Evolutionary conservation across 495 filamentous ascomycete genomes (phyloP).

Genomic region (Talaromyces proteolyticus): DNA sequence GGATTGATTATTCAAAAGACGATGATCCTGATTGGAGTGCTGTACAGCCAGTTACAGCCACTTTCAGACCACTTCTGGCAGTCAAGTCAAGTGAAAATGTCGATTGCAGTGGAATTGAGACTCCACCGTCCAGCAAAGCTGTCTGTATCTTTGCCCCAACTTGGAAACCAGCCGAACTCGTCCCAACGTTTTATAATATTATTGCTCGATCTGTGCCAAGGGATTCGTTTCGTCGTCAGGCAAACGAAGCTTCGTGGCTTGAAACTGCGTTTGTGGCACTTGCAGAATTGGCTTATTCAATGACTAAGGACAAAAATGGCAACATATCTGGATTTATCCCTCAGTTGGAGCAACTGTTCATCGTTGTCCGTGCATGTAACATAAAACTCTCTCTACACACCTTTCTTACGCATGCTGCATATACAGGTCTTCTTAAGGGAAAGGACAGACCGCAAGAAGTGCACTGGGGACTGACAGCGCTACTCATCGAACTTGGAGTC

Average conservation of each 20-base stretch:
- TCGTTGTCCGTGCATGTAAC: conserved; percentile 32
- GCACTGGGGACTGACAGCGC: conserved; percentile 57
- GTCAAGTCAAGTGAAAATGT: conserved; percentile 5
- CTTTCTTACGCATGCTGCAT: conserved; percentile 34
- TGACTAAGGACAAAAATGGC: conserved; percentile 22
- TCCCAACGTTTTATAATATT: conserved; percentile 48
- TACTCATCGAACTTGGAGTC: conserved; percentile 58
- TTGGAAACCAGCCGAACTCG: conserved; percentile 25
- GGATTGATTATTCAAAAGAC: conserved; percentile 38
- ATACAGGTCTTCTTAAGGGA: conserved; percentile 32
- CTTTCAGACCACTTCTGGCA: conserved; percentile 31
- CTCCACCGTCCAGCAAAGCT: neutral
- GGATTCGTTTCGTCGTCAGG: conserved; percentile 47
- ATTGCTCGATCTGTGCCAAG: conserved; percentile 48
- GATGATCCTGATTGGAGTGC: conserved; percentile 38
- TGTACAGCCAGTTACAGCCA: conserved; percentile 37
- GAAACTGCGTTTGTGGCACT: conserved; percentile 57
- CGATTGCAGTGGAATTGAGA: neutral
- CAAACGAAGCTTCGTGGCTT: conserved; percentile 58
- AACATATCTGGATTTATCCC: conserved; percentile 28
- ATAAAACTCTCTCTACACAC: conserved; percentile 39
- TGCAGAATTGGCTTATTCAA: conserved; percentile 35
- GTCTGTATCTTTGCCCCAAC: neutral
- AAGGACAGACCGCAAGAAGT: conserved; percentile 29
- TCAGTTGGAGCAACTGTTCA: conserved; percentile 34